These are phyloP conservation scores for Fusarium sp. DNA, from an alignment of 2,329 filamentous ascomycete species.

Conservation along the genomic window DNA sequence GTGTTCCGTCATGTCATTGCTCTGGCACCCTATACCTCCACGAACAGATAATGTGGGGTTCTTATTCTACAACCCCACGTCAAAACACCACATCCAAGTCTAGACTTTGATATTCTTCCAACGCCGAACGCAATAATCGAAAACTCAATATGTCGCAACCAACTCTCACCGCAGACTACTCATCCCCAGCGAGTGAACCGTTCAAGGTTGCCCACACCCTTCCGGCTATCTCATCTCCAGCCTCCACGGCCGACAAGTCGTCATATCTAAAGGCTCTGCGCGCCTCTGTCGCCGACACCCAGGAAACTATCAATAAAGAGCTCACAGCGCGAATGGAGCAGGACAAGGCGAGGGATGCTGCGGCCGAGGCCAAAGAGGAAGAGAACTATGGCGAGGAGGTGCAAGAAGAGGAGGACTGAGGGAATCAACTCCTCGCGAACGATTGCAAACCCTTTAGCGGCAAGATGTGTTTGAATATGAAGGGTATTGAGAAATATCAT, in stretches of 20 bases:
- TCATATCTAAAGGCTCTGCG: constrained; percentile 70
- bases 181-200: constrained; percentile 59
- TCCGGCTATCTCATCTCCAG: constrained; percentile 47
- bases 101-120: background rate
- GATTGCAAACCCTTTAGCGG: background rate
- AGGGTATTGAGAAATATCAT: constrained; percentile 39
- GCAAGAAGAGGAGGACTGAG: constrained; percentile 68
- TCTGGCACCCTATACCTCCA: background rate
- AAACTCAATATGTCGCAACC: constrained; percentile 26
- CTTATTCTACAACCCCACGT: constrained; percentile 34
- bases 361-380: constrained; percentile 70
- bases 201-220: constrained; percentile 57
- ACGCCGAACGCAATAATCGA: background rate
- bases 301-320: constrained; percentile 74
- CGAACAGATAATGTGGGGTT: constrained; percentile 13
- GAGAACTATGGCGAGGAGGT: constrained; percentile 89
- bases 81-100: constrained; percentile 11
- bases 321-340: constrained; percentile 80
- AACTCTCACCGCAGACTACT: constrained; percentile 60
- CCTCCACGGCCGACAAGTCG: constrained; percentile 61
- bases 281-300: constrained; percentile 65
- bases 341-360: constrained; percentile 66
- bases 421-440: background rate
- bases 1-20: background rate
- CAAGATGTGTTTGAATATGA: constrained; percentile 33